A percentile compares a stretch with the other conserved stretches of the same genome.
phyloP scores from a whole-genome alignment of 73 alveolate species.

The Breviolum minutum region DNA sequence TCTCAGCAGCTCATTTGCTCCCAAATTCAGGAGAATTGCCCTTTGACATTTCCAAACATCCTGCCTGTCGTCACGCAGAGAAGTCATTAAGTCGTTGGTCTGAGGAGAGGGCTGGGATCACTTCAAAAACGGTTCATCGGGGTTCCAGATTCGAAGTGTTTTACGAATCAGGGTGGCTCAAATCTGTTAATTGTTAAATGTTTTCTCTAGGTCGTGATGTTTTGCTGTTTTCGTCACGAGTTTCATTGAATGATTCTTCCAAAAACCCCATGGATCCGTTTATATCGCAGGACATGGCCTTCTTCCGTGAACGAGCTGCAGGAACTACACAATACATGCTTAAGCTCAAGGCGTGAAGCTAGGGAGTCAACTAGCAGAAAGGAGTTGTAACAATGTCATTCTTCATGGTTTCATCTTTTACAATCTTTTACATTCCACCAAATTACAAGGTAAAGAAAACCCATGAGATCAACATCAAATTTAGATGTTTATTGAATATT shows the following conservation, averaged over 20 bases:
- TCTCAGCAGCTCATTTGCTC: not conserved
- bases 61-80: constrained; percentile 64
- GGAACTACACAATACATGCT: constrained; percentile 32
- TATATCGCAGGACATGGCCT: constrained; percentile 66
- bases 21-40: constrained; percentile 46
- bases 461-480: too few relatives aligned
- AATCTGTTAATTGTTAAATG: too few relatives aligned
- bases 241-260: too few relatives aligned
- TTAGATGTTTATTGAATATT: too few relatives aligned
- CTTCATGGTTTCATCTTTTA: too few relatives aligned
- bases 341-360: constrained; percentile 34
- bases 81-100: constrained; percentile 87
- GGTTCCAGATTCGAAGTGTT: too few relatives aligned
- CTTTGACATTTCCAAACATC: constrained; percentile 61
- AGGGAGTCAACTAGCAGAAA: not conserved
- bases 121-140: too few relatives aligned
- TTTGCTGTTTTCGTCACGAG: too few relatives aligned
- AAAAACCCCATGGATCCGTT: not conserved
- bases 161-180: too few relatives aligned
- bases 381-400: not conserved
- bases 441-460: too few relatives aligned
- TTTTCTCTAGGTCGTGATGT: too few relatives aligned
- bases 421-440: not conserved
- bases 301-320: constrained; percentile 85
- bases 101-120: constrained; percentile 1